Evolutionary conservation across 2,329 filamentous ascomycete species (phyloP).

Genomic region (Penicillium sp.): DNA sequence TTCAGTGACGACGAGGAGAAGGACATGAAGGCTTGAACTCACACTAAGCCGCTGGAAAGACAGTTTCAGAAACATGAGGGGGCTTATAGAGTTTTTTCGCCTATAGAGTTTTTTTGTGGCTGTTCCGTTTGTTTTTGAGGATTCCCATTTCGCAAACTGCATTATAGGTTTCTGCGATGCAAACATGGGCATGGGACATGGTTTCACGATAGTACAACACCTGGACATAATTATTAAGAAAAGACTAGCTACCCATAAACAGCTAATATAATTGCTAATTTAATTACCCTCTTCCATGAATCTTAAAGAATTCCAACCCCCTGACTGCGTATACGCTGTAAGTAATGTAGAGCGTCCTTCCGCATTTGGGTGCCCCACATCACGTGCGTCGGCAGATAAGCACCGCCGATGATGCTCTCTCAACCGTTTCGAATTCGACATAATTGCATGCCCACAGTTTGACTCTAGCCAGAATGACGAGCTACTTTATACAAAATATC

Average conservation of each 20-base stretch:
- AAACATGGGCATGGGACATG: not conserved
- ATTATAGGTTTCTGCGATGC: not conserved
- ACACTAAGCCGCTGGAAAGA: not conserved
- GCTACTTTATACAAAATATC: not conserved
- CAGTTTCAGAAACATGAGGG: too few relatives aligned
- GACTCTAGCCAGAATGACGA: not conserved
- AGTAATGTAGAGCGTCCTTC: not conserved
- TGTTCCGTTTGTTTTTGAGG: not conserved
- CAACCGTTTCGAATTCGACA: slow-evolving; percentile 13
- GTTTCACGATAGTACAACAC: not conserved
- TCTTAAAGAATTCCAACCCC: not conserved
- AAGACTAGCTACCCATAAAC: not conserved
- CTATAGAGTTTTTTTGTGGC: not conserved
- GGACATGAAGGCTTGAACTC: slow-evolving; percentile 17
- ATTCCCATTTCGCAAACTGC: not conserved
- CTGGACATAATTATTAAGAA: not conserved
- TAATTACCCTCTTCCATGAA: not conserved
- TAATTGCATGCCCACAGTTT: slow-evolving; percentile 8
- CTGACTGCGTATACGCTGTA: not conserved
- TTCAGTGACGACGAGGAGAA: slow-evolving; percentile 60
- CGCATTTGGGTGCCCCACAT: slow-evolving; percentile 22
- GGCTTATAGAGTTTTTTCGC: not conserved
- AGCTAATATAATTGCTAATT: not conserved
- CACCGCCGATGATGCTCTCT: slow-evolving; percentile 11
- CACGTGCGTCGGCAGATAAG: slow-evolving; percentile 21